These are phyloP conservation scores for Phytophthora hybrid DNA, from an alignment of 352 stramenopile genomes.

Conservation along the genomic window DNA sequence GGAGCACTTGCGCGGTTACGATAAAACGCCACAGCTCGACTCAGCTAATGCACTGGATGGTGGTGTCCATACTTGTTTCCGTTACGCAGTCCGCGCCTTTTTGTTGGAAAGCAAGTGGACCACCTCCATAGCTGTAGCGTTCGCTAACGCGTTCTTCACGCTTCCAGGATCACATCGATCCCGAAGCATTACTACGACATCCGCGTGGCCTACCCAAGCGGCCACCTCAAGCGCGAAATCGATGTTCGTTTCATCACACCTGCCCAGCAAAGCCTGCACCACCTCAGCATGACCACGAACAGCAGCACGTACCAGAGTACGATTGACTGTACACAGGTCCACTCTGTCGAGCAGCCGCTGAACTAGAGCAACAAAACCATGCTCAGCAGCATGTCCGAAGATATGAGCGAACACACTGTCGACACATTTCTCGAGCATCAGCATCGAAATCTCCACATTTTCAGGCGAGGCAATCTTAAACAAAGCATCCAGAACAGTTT, in stretches of 20 bases:
- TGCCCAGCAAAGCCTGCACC: neutral
- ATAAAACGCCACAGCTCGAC: neutral
- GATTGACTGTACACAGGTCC: neutral
- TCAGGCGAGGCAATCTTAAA: neutral
- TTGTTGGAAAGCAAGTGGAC: neutral
- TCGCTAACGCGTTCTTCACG: neutral
- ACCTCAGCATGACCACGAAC: neutral
- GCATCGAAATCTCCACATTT: neutral
- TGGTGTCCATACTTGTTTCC: neutral
- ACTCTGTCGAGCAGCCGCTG: neutral
- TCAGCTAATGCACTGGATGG: neutral
- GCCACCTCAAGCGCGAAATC: neutral
- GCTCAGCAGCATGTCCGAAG: neutral
- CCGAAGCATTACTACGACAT: neutral
- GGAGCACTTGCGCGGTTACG: too few species aligned
- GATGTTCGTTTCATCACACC: neutral
- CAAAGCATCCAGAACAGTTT: neutral
- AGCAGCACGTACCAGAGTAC: neutral
- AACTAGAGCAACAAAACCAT: neutral
- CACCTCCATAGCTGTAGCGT: neutral
- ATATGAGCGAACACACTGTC: neutral
- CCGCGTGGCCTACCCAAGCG: neutral
- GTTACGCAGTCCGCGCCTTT: neutral
- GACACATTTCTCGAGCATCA: conserved; percentile 1
- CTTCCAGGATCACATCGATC: neutral